phyloP scores from a whole-genome alignment of 1,284 basidiomycete species.

The Trametes pubescens region DNA sequence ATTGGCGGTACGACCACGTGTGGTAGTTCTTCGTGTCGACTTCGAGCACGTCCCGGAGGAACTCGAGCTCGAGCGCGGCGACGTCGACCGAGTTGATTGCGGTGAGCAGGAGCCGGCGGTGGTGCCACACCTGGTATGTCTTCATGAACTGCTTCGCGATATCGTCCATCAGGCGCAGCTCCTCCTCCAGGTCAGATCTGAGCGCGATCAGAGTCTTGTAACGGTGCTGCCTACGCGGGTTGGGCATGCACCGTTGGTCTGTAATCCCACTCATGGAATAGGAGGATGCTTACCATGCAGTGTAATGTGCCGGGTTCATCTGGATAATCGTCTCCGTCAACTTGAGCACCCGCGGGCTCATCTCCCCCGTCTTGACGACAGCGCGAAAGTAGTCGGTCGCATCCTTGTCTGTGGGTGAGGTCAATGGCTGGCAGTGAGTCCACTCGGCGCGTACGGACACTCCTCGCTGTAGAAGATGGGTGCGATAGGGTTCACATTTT shows the following conservation, averaged over 20 bases:
- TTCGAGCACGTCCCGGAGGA: constrained; percentile 76
- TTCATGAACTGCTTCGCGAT: constrained; percentile 86
- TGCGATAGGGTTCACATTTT: constrained; percentile 79
- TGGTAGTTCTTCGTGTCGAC: constrained; percentile 94
- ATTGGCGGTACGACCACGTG: constrained; percentile 95
- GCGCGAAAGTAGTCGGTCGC: constrained; percentile 93
- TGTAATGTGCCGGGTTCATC: constrained; percentile 93
- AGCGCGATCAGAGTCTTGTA: constrained; percentile 83
- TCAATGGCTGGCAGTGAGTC: constrained; percentile 14
- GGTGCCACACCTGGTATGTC: constrained; percentile 98
- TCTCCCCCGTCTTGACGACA: constrained; percentile 78
- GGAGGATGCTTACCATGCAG: constrained; percentile 76
- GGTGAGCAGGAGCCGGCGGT: constrained; percentile 84
- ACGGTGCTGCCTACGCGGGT: constrained; percentile 83
- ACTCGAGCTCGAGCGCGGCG: constrained; percentile 74
- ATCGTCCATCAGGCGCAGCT: constrained; percentile 86
- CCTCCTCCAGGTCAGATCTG: constrained; percentile 70
- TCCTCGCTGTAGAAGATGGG: constrained; percentile 89
- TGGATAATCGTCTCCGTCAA: constrained; percentile 88
- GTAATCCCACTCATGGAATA: background rate
- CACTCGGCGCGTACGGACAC: constrained; percentile 64
- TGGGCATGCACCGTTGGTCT: background rate
- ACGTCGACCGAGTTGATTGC: constrained; percentile 48
- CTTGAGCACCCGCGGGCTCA: constrained; percentile 80
- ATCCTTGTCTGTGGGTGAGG: constrained; percentile 75